Conservation (phyloP, 345 rosid genomes). For the Toxicodendron radicans region DNA sequence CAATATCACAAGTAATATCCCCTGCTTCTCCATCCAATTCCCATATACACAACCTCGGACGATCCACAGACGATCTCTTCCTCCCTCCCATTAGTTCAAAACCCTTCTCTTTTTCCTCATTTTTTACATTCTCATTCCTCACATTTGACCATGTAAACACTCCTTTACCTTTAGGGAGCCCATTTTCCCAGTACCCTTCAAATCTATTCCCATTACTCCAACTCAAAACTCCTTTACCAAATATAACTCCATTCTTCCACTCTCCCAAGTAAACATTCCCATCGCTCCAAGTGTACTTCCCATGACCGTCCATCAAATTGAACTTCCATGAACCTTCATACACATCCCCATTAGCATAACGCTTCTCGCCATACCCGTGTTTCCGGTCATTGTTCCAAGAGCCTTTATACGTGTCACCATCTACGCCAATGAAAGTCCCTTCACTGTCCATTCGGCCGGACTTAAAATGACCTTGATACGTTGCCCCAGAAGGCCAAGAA, state of each 20-base stretch:
- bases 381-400: slow-evolving; percentile 55
- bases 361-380: slow-evolving; percentile 61
- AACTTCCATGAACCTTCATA: slow-evolving; percentile 61
- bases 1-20: slow-evolving; percentile 52
- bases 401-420: slow-evolving; percentile 64
- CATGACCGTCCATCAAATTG: slow-evolving; percentile 62
- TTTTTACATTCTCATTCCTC: slow-evolving; percentile 7
- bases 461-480: slow-evolving; percentile 67
- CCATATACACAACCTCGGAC: slow-evolving; percentile 67
- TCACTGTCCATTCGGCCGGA: slow-evolving; percentile 63
- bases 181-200: slow-evolving; percentile 68
- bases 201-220: slow-evolving; percentile 63
- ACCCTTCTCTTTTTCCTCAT: slow-evolving; percentile 24
- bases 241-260: slow-evolving; percentile 61
- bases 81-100: slow-evolving; percentile 34
- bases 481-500: slow-evolving; percentile 78
- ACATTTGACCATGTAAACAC: slow-evolving; percentile 43
- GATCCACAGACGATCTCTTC: slow-evolving; percentile 72
- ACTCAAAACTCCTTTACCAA: slow-evolving; percentile 49
- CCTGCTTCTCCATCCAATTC: slow-evolving; percentile 53
- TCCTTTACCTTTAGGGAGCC: slow-evolving; percentile 64
- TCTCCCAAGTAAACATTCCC: slow-evolving; percentile 62
- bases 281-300: slow-evolving; percentile 62
- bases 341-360: slow-evolving; percentile 56
- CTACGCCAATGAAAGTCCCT: slow-evolving; percentile 61